These are phyloP conservation scores for Ganoderma multipileum DNA, from an alignment of 1,284 basidiomycete genomes.

Conservation along the genomic window DNA sequence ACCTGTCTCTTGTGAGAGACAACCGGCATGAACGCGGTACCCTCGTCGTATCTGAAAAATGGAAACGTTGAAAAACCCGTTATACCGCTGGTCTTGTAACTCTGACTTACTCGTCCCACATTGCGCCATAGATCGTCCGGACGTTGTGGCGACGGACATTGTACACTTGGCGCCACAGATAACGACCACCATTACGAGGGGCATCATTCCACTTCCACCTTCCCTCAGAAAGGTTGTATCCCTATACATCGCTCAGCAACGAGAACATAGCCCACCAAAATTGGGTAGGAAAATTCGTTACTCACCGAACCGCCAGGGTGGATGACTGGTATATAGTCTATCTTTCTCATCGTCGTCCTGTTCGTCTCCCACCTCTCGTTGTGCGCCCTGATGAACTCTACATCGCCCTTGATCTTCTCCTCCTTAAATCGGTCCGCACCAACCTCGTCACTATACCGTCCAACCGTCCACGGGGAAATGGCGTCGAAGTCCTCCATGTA, in stretches of 20 bases:
- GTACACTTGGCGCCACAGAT: conserved; percentile 77
- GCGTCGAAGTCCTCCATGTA: conserved; percentile 79
- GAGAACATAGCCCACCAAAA: not conserved
- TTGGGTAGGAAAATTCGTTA: conserved; percentile 21
- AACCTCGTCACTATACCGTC: conserved; percentile 61
- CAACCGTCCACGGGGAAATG: conserved; percentile 80
- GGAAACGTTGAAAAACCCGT: conserved; percentile 6
- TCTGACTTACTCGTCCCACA: conserved; percentile 81
- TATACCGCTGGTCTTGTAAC: not conserved
- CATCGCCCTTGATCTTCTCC: conserved; percentile 65
- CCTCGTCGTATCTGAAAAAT: conserved; percentile 72
- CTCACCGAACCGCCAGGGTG: conserved; percentile 78
- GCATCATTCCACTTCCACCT: conserved; percentile 73
- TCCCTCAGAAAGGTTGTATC: conserved; percentile 69
- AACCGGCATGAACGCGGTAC: conserved; percentile 77
- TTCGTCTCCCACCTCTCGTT: conserved; percentile 45
- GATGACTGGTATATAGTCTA: conserved; percentile 79
- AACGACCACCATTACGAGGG: conserved; percentile 70
- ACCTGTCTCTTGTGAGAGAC: conserved; percentile 62
- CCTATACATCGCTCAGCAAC: conserved; percentile 45
- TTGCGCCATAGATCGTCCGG: conserved; percentile 76
- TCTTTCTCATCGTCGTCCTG: conserved; percentile 50
- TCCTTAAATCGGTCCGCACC: conserved; percentile 66
- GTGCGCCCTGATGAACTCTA: conserved; percentile 59
- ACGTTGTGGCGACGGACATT: conserved; percentile 68